Evolutionary conservation across 148 eudicot genomes (phyloP), one percentile per base, ranked within the genome.

Genomic region (Limonium bicolor): DNA sequence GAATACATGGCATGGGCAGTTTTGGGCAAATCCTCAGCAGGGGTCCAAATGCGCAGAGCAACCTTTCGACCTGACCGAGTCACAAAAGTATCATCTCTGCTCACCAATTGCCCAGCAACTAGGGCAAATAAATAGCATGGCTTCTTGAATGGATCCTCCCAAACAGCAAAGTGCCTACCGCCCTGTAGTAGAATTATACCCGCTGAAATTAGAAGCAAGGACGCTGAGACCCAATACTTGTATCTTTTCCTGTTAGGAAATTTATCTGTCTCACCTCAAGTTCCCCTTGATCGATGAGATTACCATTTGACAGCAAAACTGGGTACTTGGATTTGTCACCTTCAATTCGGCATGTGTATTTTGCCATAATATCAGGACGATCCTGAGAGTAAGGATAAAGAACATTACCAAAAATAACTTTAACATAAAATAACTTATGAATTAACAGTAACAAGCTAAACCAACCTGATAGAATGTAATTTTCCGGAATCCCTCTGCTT

Each of bases 321-420:
- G 99, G 99, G 68, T 92, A 92, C 64, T 73, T 60, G 37, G 80
- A 56, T 63, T 92, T 85, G 54, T 85, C 94, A 43, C 76, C 99
- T 70, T 92, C 99, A 50, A 92, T 70, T 38, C 77, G 94, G 47
- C 81, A 78, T 16, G 99, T 85, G 66, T 85, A 92, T 54, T 71
- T 92, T 22, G 99, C 94, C 99, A 92, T 92, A 30, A 92, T 76
- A 78, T 92, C 99, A 53, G 99, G 99, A 36, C 95, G 95, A 59
- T 92, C 95, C 95, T 92, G 60, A 54, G 19, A 60, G 16, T 15
- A 27, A 30, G 21, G 10, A 24, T 16, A 22, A 33, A 53, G 50
- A 54, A 36, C 5, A 25, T 16, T 7, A 12, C 11, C 11, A 26
- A 20, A 6, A 5, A 16, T 5, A 19, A 46, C 22, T 40, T n/a